Percentiles rank a stretch among this genome's conserved stretches.
These are phyloP conservation scores for Albophoma yamanashiensis DNA, from an alignment of 2,329 filamentous ascomycete genomes.

Conservation along the genomic window DNA sequence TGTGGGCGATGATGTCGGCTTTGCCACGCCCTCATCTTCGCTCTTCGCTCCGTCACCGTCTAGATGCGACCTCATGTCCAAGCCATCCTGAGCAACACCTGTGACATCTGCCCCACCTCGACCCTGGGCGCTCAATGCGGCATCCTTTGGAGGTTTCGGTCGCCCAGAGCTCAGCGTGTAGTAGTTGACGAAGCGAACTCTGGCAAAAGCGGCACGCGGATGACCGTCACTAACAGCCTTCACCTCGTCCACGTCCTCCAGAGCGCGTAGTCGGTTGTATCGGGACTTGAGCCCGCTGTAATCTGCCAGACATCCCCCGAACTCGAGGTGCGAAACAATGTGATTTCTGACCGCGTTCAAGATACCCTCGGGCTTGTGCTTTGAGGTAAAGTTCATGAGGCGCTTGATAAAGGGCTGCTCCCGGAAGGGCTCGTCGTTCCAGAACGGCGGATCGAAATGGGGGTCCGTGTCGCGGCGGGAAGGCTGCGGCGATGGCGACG, in stretches of 20 bases:
- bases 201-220: conserved; percentile 20
- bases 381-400: conserved; percentile 67
- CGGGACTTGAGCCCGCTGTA: conserved; percentile 57
- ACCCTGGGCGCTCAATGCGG: conserved; percentile 1
- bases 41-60: neutral
- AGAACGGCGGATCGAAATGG: conserved; percentile 65
- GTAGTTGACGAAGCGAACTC: conserved; percentile 78
- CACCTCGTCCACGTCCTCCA: conserved; percentile 61
- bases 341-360: conserved; percentile 61
- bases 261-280: conserved; percentile 56
- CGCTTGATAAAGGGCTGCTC: conserved; percentile 59
- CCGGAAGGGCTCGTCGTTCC: conserved; percentile 61
- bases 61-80: neutral
- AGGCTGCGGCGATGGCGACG: conserved; percentile 4
- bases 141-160: conserved; percentile 33
- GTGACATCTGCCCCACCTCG: conserved; percentile 3
- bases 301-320: conserved; percentile 71
- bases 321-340: conserved; percentile 72
- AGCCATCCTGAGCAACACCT: neutral
- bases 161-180: conserved; percentile 77
- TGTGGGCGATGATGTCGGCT: neutral
- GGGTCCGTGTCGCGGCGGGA: conserved; percentile 32
- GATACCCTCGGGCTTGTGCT: conserved; percentile 63
- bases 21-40: neutral
- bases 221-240: conserved; percentile 11